Conservation (phyloP, 2,329 filamentous ascomycete genomes). For the Calonectria honghensis region DNA sequence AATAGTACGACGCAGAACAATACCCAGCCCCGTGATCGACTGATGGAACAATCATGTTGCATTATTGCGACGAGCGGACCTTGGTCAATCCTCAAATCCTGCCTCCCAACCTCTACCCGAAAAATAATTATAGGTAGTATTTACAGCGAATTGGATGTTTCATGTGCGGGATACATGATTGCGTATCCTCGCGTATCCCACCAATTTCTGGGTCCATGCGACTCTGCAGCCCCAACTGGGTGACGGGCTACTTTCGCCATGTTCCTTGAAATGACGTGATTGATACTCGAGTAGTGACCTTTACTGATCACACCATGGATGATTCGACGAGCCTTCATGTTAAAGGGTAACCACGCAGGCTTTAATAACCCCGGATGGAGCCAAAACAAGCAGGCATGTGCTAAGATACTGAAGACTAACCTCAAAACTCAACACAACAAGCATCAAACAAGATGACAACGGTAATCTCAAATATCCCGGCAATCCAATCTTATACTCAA, state of each 20-base stretch:
- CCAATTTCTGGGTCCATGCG: slow-evolving; percentile 3
- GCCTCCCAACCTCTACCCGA: background rate
- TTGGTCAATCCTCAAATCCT: background rate
- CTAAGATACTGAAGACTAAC: background rate
- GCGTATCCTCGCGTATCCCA: slow-evolving; percentile 13
- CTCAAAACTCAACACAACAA: background rate
- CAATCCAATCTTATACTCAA: background rate
- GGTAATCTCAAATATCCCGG: background rate
- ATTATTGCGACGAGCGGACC: slow-evolving; percentile 5
- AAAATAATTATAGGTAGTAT: background rate
- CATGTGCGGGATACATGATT: slow-evolving; percentile 1
- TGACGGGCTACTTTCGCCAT: background rate
- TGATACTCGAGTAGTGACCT: background rate
- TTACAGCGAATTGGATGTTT: background rate
- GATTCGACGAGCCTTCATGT: background rate
- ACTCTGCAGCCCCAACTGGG: slow-evolving; percentile 6
- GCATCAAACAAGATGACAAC: background rate
- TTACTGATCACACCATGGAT: background rate
- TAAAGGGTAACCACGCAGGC: background rate
- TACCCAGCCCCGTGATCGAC: background rate
- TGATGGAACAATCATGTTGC: slow-evolving; percentile 3
- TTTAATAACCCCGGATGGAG: slow-evolving; percentile 2
- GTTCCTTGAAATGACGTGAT: slow-evolving; percentile 1
- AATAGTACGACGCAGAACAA: background rate
- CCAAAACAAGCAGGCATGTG: background rate